A percentile compares a stretch with the other conserved stretches of the same genome.
Conservation (phyloP, 768 basidiomycete genomes). For the Thelephora ganbajun region DNA sequence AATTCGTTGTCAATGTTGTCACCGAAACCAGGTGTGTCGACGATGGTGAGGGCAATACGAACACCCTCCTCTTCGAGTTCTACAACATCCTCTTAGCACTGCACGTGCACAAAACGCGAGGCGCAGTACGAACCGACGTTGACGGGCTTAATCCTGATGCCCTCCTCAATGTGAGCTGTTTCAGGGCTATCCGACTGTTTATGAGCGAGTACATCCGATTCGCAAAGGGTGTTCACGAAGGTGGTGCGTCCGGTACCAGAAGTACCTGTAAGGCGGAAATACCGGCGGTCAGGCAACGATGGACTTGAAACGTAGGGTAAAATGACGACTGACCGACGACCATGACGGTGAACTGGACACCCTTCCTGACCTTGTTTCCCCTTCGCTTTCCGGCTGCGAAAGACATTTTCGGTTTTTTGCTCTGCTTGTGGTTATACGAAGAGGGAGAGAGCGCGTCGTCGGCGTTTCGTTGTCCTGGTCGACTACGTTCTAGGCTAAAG, state of each 20-base stretch:
- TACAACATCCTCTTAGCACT: conserved; percentile 17
- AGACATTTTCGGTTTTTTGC: conserved; percentile 35
- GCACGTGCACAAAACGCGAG: neutral
- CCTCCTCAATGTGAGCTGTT: conserved; percentile 86
- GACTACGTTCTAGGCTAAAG: neutral
- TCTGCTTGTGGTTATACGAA: conserved; percentile 6
- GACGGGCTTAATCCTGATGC: conserved; percentile 87
- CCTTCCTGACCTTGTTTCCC: conserved; percentile 96
- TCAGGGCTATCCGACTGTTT: conserved; percentile 76
- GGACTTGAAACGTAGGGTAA: neutral
- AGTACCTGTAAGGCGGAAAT: conserved; percentile 44
- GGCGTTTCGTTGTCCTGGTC: conserved; percentile 8
- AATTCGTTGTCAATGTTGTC: conserved; percentile 99
- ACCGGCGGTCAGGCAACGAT: conserved; percentile 4
- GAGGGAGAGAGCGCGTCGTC: conserved; percentile 9
- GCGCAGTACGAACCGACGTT: conserved; percentile 64
- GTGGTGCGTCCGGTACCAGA: conserved; percentile 97
- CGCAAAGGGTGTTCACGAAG: conserved; percentile 98
- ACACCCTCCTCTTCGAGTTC: conserved; percentile 99
- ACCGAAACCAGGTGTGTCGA: conserved; percentile 97
- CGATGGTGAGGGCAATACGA: conserved; percentile 93
- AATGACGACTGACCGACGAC: conserved; percentile 69
- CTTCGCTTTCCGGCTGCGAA: conserved; percentile 68
- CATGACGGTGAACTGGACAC: conserved; percentile 95
- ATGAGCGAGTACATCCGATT: conserved; percentile 83